These are phyloP conservation scores for Aspergillus luchuensis DNA, from an alignment of 2,329 filamentous ascomycete genomes.

Conservation along the genomic window DNA sequence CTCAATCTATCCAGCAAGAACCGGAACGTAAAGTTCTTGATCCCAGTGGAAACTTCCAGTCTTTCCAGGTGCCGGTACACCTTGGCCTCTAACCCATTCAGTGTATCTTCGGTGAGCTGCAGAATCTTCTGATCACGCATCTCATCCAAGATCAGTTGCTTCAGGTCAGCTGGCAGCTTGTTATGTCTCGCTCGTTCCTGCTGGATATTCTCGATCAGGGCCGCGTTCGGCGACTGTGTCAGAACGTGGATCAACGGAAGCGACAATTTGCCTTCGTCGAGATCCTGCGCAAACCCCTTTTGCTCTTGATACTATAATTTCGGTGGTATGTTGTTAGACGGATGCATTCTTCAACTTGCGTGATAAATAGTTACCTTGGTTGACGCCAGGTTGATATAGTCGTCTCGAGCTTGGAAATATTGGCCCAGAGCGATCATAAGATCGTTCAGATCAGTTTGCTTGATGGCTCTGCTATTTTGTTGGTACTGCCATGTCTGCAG, in stretches of 20 bases:
- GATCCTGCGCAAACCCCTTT: slow-evolving; percentile 3
- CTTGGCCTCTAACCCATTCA: no score
- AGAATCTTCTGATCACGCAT: not conserved
- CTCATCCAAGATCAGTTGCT: slow-evolving; percentile 1
- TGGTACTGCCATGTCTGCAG: not conserved
- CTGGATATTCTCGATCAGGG: not conserved
- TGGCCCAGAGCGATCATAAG: not conserved
- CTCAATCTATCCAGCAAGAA: no score
- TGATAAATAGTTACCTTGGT: not conserved
- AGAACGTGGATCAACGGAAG: not conserved
- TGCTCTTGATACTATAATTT: not conserved
- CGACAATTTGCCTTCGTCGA: not conserved
- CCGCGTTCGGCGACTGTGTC: not conserved
- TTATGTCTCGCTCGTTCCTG: not conserved
- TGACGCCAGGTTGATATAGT: not conserved
- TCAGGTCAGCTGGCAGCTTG: not conserved
- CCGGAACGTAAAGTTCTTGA: no score
- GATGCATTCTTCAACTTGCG: rapidly evolving
- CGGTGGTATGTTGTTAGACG: not conserved
- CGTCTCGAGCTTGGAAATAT: slow-evolving; percentile 2
- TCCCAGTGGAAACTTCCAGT: no score
- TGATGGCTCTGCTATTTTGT: not conserved
- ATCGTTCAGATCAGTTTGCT: not conserved
- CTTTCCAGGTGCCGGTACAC: no score
- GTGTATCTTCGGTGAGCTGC: not conserved